Percentiles rank a stretch among this genome's conserved stretches.
These are phyloP conservation scores for Exophiala mesophila DNA, from an alignment of 2,329 filamentous ascomycete genomes.

Conservation along the genomic window DNA sequence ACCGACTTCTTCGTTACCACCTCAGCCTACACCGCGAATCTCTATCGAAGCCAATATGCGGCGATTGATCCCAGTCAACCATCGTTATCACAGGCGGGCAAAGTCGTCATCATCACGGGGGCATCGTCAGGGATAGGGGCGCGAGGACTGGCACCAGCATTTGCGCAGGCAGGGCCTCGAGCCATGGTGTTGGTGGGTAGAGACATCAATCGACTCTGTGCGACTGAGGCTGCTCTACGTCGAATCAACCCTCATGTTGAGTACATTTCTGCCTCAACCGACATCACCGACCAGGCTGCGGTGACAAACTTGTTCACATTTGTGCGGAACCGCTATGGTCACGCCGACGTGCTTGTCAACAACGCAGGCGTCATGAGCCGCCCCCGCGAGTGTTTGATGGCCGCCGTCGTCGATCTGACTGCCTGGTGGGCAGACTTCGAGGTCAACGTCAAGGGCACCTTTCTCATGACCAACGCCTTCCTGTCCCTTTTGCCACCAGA, in stretches of 20 bases:
- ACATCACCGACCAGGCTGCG: conserved; percentile 28
- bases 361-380: conserved; percentile 28
- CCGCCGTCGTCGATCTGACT: conserved; percentile 13
- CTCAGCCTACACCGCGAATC: conserved; percentile 31
- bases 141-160: conserved; percentile 32
- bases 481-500: conserved; percentile 27
- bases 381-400: not conserved
- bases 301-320: conserved; percentile 26
- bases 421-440: conserved; percentile 23
- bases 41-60: conserved; percentile 36
- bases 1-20: conserved; percentile 26
- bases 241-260: conserved; percentile 31
- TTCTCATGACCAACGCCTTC: conserved; percentile 14
- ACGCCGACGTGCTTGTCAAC: conserved; percentile 32
- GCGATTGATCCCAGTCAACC: conserved; percentile 34
- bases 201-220: conserved; percentile 26
- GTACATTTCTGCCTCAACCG: conserved; percentile 30
- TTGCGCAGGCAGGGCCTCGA: conserved; percentile 34
- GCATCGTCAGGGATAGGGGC: conserved; percentile 38
- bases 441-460: conserved; percentile 24
- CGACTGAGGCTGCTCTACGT: conserved; percentile 26
- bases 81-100: conserved; percentile 32
- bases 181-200: conserved; percentile 35
- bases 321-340: conserved; percentile 16
- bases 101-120: conserved; percentile 40